Conservation (phyloP, 305 asterid genomes). For the Plantago coronopus region DNA sequence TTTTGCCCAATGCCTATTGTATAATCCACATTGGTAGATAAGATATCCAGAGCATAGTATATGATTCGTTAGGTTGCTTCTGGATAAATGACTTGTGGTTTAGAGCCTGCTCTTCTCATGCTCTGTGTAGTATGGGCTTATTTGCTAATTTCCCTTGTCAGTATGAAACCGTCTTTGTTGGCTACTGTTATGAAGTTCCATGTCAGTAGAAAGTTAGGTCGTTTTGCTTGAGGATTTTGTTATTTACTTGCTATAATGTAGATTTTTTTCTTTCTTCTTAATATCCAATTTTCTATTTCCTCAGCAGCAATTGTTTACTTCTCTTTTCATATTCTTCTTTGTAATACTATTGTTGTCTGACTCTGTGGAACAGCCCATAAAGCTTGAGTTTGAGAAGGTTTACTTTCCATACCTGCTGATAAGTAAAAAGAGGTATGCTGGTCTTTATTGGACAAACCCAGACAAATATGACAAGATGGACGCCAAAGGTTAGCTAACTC, state of each 20-base stretch:
- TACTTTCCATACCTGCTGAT: constrained; percentile 87
- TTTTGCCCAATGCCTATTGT: not conserved
- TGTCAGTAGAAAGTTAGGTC: not conserved
- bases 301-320: not conserved
- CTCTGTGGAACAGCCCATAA: constrained; percentile 67
- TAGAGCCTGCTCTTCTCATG: not conserved
- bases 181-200: not conserved
- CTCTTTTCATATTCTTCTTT: not conserved
- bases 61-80: not conserved
- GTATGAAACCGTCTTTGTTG: not conserved
- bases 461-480: constrained; percentile 94
- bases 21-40: not conserved
- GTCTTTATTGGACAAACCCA: constrained; percentile 97
- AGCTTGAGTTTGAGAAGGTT: constrained; percentile 94
- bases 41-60: not conserved
- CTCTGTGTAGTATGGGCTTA: not conserved
- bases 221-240: not conserved
- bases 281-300: not conserved
- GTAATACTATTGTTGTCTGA: constrained; percentile 21
- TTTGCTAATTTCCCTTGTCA: not conserved
- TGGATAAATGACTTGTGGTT: not conserved
- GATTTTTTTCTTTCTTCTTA: no score
- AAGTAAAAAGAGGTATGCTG: constrained; percentile 99
- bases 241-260: not conserved
- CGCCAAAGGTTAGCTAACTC: constrained; percentile 65